Conservation (phyloP, 108 stramenopile species). For the Asterionellopsis glacialis region DNA sequence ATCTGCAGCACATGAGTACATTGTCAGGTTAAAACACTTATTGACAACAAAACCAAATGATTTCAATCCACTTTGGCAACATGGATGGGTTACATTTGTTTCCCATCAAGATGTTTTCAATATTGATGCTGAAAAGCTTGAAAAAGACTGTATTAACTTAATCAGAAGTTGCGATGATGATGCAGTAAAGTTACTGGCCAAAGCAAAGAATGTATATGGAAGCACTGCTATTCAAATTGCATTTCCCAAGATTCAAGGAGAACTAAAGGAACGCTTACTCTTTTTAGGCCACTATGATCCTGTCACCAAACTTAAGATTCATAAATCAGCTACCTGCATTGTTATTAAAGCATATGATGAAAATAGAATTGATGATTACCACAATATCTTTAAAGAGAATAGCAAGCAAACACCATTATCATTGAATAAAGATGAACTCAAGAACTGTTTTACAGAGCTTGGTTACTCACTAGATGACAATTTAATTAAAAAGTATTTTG, state of each 20-base stretch:
- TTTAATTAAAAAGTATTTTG: not conserved
- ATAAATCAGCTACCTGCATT: not conserved
- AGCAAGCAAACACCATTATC: too few relatives aligned
- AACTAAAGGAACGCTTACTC: not conserved
- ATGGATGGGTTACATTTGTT: not conserved
- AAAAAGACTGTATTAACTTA: not conserved
- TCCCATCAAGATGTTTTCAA: not conserved
- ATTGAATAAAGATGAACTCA: too few relatives aligned
- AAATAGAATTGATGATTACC: not conserved
- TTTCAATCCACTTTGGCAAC: not conserved
- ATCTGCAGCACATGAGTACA: not conserved
- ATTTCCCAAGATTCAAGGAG: not conserved
- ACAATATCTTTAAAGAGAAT: not conserved
- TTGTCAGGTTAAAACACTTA: not conserved
- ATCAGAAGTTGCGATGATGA: not conserved
- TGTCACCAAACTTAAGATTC: not conserved
- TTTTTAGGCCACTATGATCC: conserved; percentile 3
- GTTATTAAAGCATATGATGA: not conserved
- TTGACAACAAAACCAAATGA: too few relatives aligned
- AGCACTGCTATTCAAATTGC: conserved; percentile 1
- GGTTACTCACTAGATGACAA: too few relatives aligned
- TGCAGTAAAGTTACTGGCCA: not conserved
- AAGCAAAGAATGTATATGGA: not conserved
- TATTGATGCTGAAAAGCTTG: not conserved
- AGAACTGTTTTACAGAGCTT: too few relatives aligned